A percentile compares a stretch with the other conserved stretches of the same genome.
Conservation (phyloP, 169 alveolate species). For the Sarcocystis neurona region DNA sequence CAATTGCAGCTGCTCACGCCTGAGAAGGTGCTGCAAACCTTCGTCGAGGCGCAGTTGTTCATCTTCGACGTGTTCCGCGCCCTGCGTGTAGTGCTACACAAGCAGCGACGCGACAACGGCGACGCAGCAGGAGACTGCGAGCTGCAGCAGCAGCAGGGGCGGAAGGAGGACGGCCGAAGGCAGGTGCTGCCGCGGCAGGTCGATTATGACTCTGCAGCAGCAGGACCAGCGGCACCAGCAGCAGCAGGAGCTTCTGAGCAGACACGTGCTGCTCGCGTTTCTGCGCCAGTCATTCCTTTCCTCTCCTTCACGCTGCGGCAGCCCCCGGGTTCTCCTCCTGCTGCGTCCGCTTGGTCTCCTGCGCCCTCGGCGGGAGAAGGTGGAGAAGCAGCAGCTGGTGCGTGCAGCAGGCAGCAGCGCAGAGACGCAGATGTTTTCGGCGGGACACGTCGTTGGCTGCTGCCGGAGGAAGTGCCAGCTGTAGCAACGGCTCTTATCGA, state of each 20-base stretch:
- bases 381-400: background rate
- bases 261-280: background rate
- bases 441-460: background rate
- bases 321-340: too few species aligned
- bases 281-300: too few species aligned
- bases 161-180: too few species aligned
- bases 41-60: conserved; percentile 15
- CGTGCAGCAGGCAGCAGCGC: background rate
- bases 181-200: too few species aligned
- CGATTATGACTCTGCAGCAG: too few species aligned
- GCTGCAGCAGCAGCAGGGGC: too few species aligned
- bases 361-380: background rate
- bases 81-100: background rate
- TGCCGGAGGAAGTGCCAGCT: background rate
- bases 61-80: conserved; percentile 5
- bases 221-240: background rate
- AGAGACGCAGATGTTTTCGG: background rate
- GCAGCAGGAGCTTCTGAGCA: background rate
- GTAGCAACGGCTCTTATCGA: background rate
- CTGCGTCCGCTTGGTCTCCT: too few species aligned
- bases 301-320: too few species aligned
- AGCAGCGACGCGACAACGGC: background rate
- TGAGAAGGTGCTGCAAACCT: background rate
- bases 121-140: background rate
- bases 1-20: background rate